Evolutionary conservation across 2,329 filamentous ascomycete genomes (phyloP), one percentile per base, ranked within the genome.

Genomic region (Sarocladiaceae sp.): DNA sequence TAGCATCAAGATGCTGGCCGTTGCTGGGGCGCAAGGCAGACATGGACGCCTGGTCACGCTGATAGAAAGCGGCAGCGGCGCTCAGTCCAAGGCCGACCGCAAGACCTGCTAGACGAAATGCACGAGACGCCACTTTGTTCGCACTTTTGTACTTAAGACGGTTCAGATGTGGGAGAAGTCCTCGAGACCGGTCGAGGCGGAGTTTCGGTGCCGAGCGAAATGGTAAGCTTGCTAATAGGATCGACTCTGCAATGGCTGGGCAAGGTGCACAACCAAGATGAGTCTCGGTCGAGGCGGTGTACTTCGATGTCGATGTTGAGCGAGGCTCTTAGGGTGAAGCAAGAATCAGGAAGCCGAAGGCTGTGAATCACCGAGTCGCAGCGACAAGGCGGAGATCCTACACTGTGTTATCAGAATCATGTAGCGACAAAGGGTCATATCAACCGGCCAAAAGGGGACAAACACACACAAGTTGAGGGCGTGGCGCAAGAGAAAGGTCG

Each of bases 81-180:
- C 78, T 75, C 54, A 83, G 67, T 65, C 80, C 80, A 56, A 84
- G 74, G 71, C 80, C 79, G 57, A 80, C 70, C 67, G 75, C 74
- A 62, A 84, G 73, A 69, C 79, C 78, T 58, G 72, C 70, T 54
- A 75, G 69, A 64, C 78, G 74, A 56, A 83, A 61, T 47, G 75
- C 76, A 67, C 79, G 74, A 64, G 74, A 80, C 68, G 79, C 79
- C 78, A 82, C 70, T 55, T 50, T 80, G 74, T 10, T n/a, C n/a
- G n/a, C 22, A 4, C 7, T 8, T 62, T 48, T 51, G 18, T 11
- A 20, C 26, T 23, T 23, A 8, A n/a, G n/a, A n/a, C n/a, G n/a
- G n/a, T n/a, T n/a, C n/a, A n/a, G n/a, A n/a, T n/a, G 37, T 22
- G 3, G 37, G 37, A 7, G 10, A 8, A n/a, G 13, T 20, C 11